A percentile compares a stretch with the other conserved stretches of the same genome.
These are phyloP conservation scores for Colletotrichum gigasporum DNA, from an alignment of 2,329 filamentous ascomycete species.

Conservation along the genomic window DNA sequence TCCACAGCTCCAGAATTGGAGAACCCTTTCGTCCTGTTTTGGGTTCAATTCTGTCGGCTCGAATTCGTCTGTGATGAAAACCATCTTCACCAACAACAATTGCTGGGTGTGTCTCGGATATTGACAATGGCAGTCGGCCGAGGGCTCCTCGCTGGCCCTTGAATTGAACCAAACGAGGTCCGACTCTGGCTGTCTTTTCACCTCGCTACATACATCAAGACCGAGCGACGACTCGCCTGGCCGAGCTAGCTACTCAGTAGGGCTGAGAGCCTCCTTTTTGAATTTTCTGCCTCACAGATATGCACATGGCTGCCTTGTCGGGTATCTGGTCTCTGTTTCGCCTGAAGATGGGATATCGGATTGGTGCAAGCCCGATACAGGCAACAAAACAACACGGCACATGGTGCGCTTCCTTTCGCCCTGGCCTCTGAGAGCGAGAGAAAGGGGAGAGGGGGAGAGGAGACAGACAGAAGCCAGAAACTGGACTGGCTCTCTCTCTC, in stretches of 20 bases:
- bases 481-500: background rate
- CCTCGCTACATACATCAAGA: slow-evolving; percentile 6
- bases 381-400: too few species aligned
- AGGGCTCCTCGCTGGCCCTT: background rate
- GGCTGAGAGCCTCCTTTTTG: slow-evolving; percentile 8
- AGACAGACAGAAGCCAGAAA: background rate
- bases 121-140: background rate
- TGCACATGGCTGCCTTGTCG: slow-evolving; percentile 1
- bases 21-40: slow-evolving; percentile 8
- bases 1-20: background rate
- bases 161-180: background rate
- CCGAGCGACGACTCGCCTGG: background rate
- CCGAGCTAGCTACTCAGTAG: slow-evolving; percentile 1
- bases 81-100: background rate
- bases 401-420: background rate
- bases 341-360: slow-evolving; percentile 14
- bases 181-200: background rate
- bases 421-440: background rate
- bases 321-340: background rate
- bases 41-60: too few species aligned
- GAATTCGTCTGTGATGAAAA: background rate
- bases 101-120: slow-evolving; percentile 11
- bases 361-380: too few species aligned
- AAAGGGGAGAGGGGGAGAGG: background rate
- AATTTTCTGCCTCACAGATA: background rate